Conservation (phyloP, 768 basidiomycete genomes). For the Omphalotus guepiniiformis region DNA sequence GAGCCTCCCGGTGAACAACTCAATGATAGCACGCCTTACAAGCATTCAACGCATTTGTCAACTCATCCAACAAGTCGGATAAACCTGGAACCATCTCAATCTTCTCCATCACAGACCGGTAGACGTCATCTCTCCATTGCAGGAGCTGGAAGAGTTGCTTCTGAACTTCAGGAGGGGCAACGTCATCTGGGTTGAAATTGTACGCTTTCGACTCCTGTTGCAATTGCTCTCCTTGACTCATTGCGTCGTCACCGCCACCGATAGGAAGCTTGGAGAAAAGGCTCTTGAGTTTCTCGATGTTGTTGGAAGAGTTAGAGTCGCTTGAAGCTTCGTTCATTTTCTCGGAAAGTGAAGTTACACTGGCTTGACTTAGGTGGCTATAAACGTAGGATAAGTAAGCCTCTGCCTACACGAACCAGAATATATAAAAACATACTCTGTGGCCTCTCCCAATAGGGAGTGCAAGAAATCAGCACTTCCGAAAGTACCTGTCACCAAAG, state of each 20-base stretch:
- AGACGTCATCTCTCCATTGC: slow-evolving; percentile 60
- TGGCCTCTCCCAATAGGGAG: slow-evolving; percentile 61
- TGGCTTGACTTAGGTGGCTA: slow-evolving; percentile 57
- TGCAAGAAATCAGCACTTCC: slow-evolving; percentile 66
- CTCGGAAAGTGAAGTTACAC: slow-evolving; percentile 51
- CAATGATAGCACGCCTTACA: slow-evolving; percentile 34
- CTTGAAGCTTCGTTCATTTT: slow-evolving; percentile 43
- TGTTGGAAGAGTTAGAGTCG: slow-evolving; percentile 26
- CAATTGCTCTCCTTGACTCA: slow-evolving; percentile 53
- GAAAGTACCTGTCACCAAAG: slow-evolving; percentile 67
- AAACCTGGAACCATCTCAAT: slow-evolving; percentile 69
- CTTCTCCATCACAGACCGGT: slow-evolving; percentile 45
- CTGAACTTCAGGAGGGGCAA: slow-evolving; percentile 64
- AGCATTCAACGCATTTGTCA: slow-evolving; percentile 63
- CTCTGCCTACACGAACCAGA: not conserved
- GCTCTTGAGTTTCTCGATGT: slow-evolving; percentile 33
- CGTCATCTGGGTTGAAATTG: slow-evolving; percentile 55
- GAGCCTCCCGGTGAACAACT: not conserved
- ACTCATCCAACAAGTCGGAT: slow-evolving; percentile 48
- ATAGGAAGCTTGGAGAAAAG: slow-evolving; percentile 48
- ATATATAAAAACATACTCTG: slow-evolving; percentile 40
- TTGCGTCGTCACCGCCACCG: slow-evolving; percentile 46
- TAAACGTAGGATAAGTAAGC: slow-evolving; percentile 2
- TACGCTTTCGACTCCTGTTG: slow-evolving; percentile 54
- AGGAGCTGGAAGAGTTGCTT: slow-evolving; percentile 50